Evolutionary conservation across 73 alveolate species (phyloP), one percentile per base, ranked within the genome.

Genomic region (Stentor roeselii): DNA sequence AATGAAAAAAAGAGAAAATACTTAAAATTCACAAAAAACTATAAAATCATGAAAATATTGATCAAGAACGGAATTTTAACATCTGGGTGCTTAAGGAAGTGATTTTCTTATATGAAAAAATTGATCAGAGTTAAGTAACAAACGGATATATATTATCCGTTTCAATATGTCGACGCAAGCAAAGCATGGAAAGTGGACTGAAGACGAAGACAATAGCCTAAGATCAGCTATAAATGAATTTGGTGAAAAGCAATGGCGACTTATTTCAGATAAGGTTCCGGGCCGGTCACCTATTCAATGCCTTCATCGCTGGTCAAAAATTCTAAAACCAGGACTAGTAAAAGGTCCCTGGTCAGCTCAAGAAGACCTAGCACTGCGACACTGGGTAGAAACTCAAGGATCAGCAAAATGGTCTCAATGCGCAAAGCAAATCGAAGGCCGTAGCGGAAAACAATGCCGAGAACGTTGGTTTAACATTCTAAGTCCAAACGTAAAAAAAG

Each of bases 391-490:
- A 39, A 88, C 80, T 42, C 60, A 91, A 32, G 97, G 97, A 3
- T 91, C 96, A 14, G 78, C 78, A 15, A 78, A 84, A 60, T 93
- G 98, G 98, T 85, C 93, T 21, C 75, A 75, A 37, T 88, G 95
- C 75, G 91, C 96, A 39, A 90, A 91, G 60, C 42, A 41, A 27
- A 86, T 93, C 2, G 76, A 82, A 39, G 95, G 95, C 35, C 82
- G 98, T 67, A 94, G 96, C 75, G 99, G 99, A 14, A 97, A 97
- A 86, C 92, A 97, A 78, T 97, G 99, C 75, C 76, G 99, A 83
- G 99, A 97, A 84, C 82, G 99, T 75, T 97, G 99, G 98, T 94
- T 91, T 82, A 97, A 97, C 77, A 93, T 95, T 78, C 88, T 97
- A 40, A 95, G 95, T 82, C 99, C 99, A 35, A 76, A 84, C 34